Base-by-base conservation (phyloP, 768 basidiomycete genomes). In the Mycena polygramma region DNA sequence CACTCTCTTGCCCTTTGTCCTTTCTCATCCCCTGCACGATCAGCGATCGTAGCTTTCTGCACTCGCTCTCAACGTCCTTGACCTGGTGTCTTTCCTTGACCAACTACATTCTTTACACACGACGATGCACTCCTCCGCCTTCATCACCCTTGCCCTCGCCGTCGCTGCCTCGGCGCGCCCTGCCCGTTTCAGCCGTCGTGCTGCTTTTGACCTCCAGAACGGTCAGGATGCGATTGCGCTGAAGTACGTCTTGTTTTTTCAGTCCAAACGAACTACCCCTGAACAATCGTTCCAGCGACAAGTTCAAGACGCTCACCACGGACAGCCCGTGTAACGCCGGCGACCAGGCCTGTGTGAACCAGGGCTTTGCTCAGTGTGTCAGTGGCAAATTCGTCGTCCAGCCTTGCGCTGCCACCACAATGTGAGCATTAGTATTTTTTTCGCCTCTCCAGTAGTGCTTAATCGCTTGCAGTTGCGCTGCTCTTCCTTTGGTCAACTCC, bases 321-420 rank as follows among this genome's bases (percentile, higher is more conserved):
- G 66, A 75, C 46, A 80, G 80, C 14, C 74, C 84, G 15, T 83
- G 85, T 66, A 81, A 80, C 46, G 76, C 72, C 10, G 80, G 84
- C 19, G 78, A 85, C 57, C 74, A 84, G 46, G 88, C 89, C 10
- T 92, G 90, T 73, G 77, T 89, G 13, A 77, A 81, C 69, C 75
- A 78, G 45, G 70, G 83, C 41, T 87, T 91, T 66, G 89, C 90
- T 1, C 88, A 88, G 69, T 91, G 91, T 74, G 87, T 87, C 19
- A 79, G 77, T 37, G 88, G 87, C 62, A 82, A 81, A 65, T 84
- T 85, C 63, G 78, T 83, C 39, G 52, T 79, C 54, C 77, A 80
- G 54, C 73, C 76, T 30, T 85, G 84, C 63, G 81, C 76, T 22
- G 64, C 72, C 37, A 81, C 81, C 24, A 83, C 81, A n/a, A 73